A percentile compares a stretch with the other conserved stretches of the same genome.
These are phyloP conservation scores for Arabidopsis hybrid DNA, from an alignment of 441 rosid species.

Conservation along the genomic window DNA sequence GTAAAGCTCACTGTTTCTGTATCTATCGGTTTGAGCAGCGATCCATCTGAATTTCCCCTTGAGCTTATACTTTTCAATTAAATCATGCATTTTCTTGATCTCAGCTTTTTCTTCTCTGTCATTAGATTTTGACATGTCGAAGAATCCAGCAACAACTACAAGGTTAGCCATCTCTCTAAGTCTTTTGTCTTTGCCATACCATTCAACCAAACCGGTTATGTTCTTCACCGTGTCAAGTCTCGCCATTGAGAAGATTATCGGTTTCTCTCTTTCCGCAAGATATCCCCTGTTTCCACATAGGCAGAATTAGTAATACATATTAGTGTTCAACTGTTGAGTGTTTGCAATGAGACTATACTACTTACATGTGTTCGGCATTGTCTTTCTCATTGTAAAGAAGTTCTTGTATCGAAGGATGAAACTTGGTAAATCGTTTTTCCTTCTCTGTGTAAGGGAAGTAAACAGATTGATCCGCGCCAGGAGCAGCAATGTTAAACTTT, in stretches of 20 bases:
- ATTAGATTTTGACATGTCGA: conserved; percentile 73
- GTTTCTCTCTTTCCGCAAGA: conserved; percentile 75
- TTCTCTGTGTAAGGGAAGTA: conserved; percentile 78
- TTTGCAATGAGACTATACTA: conserved; percentile 19
- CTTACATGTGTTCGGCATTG: conserved; percentile 80
- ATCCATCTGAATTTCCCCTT: conserved; percentile 93
- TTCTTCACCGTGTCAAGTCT: conserved; percentile 90
- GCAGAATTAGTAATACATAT: not conserved
- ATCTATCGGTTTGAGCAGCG: conserved; percentile 86
- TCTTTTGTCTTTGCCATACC: conserved; percentile 84
- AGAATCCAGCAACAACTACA: conserved; percentile 88
- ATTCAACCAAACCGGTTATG: conserved; percentile 84
- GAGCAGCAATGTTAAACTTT: conserved; percentile 90
- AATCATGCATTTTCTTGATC: conserved; percentile 81
- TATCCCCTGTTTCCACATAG: conserved; percentile 64
- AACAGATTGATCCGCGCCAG: conserved; percentile 94
- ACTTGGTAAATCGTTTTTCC: conserved; percentile 53
- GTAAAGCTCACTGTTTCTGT: conserved; percentile 88
- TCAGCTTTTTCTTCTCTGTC: conserved; percentile 92
- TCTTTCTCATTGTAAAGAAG: conserved; percentile 68
- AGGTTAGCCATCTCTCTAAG: conserved; percentile 81
- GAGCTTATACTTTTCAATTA: conserved; percentile 79
- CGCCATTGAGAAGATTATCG: conserved; percentile 95
- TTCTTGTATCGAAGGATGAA: conserved; percentile 79
- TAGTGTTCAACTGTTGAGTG: not conserved